Evolutionary conservation across 768 basidiomycete genomes (phyloP), one percentile per base, ranked within the genome.

Genomic region (Kwoniella dejecticola): DNA sequence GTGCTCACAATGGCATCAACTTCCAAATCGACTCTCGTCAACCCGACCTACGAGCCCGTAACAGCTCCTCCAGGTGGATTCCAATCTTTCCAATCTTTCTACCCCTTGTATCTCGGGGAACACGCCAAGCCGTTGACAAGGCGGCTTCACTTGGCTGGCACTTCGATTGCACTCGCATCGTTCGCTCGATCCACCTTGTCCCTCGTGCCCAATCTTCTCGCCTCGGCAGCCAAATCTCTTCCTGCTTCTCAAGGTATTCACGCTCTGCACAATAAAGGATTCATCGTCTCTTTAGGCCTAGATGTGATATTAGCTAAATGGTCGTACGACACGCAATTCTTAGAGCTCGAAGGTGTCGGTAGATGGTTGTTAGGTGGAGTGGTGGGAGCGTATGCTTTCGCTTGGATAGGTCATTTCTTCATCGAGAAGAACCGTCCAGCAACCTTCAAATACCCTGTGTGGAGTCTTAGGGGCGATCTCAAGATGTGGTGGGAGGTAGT

Each of bases 71-170:
- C 48, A 50, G 48, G 30, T 15, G 52, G 47, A 13, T 60, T 60
- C 61, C 38, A 48, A 11, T 59, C 49, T n/a, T 66, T 62, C 48
- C 42, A 52, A 52, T 46, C 60, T 0, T 74, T 74, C 59, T 74
- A 74, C 52, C 72, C 72, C 3, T 74, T 74, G 56, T 74, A 74
- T 46, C 63, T 74, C 1, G 72, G 72, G n/a, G 72, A 74, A 59
- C 72, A 74, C 30, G 64, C 67, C 5, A 54, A 31, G 23, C 67
- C 62, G 1, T 47, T 64, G 26, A 70, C 64, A 29, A 46, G 72
- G 2, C 49, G 63, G 31, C 40, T 74, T 5, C 72, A 74, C 54
- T 59, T 74, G 27, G 57, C 61, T 45, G 72, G 72, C 13, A 70
- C 72, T 3, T 52, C 57, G 23, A 53, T 66, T 44, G 64, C 67